Evolutionary conservation across 805 yeast species (phyloP), one percentile per base, ranked within the genome.

Genomic region (Starmerella etchellsii): DNA sequence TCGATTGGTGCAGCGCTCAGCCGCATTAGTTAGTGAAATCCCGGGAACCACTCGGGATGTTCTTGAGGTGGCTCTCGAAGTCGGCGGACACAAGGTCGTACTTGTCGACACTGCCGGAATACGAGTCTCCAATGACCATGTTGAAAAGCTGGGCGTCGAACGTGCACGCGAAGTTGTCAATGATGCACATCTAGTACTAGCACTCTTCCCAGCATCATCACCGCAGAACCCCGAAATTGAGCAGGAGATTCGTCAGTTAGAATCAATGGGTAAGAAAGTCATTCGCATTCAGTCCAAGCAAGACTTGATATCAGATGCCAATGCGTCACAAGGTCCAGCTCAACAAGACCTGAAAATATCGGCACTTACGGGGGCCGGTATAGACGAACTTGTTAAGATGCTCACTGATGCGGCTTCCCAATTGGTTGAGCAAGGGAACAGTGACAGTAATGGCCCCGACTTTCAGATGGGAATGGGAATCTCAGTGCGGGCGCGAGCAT

Each of bases 11-110:
- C 69, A 76, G 43, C 73, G 80, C 19, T 93, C 85, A 19, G 80
- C 84, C 15, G 93, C 95, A 0, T 84, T 91, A 29, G 97, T 91
- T 1, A 83, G 95, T 55, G 76, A 76, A 29, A 72, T 81, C 4
- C 94, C 94, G 2, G 98, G 98, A 0, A 91, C 98, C 0, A 91
- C 98, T 0, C 68, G 98, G 53, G 98, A 91, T 54, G 64, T 82
- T 0, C 71, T 91, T 20, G 93, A 85, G 49, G 73, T 84, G 2
- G 81, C 84, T 0, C 55, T 91, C 23, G 87, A 87, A 54, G 72
- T 91, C 2, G 69, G 71, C 26, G 98, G 98, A 0, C 84, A 68
- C 58, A 88, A 87, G 56, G 79, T 84, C 0, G 67, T 84, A 2
- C 59, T 87, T 19, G 83, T 93, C 3, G 98, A 91, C 57, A 87